Evolutionary conservation across 306 rosid genomes (phyloP).

Genomic region (Gillenia trifoliata): DNA sequence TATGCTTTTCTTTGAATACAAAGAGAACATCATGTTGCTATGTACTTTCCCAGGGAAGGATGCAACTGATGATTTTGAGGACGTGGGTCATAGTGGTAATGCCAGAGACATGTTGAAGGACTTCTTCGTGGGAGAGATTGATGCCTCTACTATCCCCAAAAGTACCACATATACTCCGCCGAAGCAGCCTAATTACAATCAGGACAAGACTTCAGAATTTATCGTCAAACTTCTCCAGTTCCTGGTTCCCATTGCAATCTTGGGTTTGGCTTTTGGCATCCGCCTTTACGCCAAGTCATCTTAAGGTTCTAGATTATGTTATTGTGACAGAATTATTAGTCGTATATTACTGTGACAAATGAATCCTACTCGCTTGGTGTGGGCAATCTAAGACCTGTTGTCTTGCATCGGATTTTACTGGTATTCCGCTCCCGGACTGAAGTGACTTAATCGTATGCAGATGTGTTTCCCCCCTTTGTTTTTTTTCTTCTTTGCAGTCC

Average conservation of each 20-base stretch:
- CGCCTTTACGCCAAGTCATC: conserved; percentile 47
- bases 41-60: conserved; percentile 38
- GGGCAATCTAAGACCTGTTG: neutral
- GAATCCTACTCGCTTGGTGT: neutral
- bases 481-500: neutral
- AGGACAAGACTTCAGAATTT: conserved; percentile 57
- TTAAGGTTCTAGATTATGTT: conserved; percentile 14
- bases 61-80: conserved; percentile 63
- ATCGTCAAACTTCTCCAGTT: conserved; percentile 54
- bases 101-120: conserved; percentile 52
- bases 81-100: conserved; percentile 50
- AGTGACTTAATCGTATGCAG: neutral
- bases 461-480: neutral
- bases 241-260: conserved; percentile 51
- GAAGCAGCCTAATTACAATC: conserved; percentile 56
- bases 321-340: neutral
- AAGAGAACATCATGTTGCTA: neutral
- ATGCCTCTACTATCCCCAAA: conserved; percentile 40
- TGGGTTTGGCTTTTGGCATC: conserved; percentile 48
- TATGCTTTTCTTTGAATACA: neutral
- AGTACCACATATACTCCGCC: conserved; percentile 36
- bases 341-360: neutral
- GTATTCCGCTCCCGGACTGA: neutral
- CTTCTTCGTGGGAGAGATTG: conserved; percentile 44
- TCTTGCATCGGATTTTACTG: conserved; percentile 2